These are phyloP conservation scores for Diophrys appendiculata DNA, from an alignment of 73 alveolate species.

Conservation along the genomic window DNA sequence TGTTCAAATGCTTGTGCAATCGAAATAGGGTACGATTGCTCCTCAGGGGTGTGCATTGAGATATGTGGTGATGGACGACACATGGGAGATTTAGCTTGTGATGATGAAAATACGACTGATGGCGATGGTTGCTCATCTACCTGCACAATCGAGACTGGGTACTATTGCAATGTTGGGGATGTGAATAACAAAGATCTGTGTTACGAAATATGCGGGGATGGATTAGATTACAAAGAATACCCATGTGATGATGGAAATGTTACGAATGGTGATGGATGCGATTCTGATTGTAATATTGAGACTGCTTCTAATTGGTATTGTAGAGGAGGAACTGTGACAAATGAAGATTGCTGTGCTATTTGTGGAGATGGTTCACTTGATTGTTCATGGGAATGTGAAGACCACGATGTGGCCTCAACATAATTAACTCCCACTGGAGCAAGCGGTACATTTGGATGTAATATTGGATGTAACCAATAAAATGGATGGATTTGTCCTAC, in stretches of 20 bases:
- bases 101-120: conserved; percentile 59
- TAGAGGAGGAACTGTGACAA: conserved; percentile 12
- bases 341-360: conserved; percentile 25
- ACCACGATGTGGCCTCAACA: too few relatives aligned
- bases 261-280: conserved; percentile 60
- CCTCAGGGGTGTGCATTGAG: conserved; percentile 33
- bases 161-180: conserved; percentile 23
- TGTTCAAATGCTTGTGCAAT: too few relatives aligned
- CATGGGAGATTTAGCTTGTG: conserved; percentile 32
- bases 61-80: conserved; percentile 56
- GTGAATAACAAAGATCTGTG: conserved; percentile 15
- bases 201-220: conserved; percentile 57
- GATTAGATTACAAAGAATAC: conserved; percentile 17
- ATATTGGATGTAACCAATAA: conserved; percentile 1
- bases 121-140: conserved; percentile 54
- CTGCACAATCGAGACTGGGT: conserved; percentile 27
- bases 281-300: conserved; percentile 18
- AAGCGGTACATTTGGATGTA: conserved; percentile 4
- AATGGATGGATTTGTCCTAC: conserved; percentile 16
- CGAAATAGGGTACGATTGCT: conserved; percentile 1
- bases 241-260: conserved; percentile 68
- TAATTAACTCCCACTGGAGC: conserved; percentile 22
- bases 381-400: conserved; percentile 24
- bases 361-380: conserved; percentile 25
- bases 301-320: conserved; percentile 11